A percentile compares a stretch with the other conserved stretches of the same genome.
Conservation (phyloP, 2,329 filamentous ascomycete species). For the Golovinomyces cichoracearum region DNA sequence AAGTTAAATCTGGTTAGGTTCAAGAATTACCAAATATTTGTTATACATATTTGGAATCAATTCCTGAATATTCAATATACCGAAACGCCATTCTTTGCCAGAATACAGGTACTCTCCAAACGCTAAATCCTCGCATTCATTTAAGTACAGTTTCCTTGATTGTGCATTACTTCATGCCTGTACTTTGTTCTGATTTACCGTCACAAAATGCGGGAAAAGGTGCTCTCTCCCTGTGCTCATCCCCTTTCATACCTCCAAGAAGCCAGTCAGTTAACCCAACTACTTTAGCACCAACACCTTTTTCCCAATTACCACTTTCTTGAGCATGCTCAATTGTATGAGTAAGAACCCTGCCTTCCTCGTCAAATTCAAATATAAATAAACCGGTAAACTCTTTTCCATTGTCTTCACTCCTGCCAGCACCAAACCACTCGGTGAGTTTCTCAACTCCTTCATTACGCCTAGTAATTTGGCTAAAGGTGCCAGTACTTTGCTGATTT, state of each 20-base stretch:
- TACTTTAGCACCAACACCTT: conserved; percentile 52
- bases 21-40: too few species aligned
- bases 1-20: too few species aligned
- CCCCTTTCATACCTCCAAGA: conserved; percentile 44
- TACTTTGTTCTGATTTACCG: not conserved
- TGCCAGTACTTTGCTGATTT: conserved; percentile 18
- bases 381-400: conserved; percentile 65
- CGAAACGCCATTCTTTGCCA: not conserved
- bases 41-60: too few species aligned
- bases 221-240: conserved; percentile 9
- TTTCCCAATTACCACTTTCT: conserved; percentile 59
- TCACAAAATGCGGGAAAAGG: conserved; percentile 14
- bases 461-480: conserved; percentile 19
- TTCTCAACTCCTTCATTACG: conserved; percentile 25
- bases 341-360: conserved; percentile 53
- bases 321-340: conserved; percentile 91
- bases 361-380: conserved; percentile 90
- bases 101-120: not conserved
- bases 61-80: too few species aligned
- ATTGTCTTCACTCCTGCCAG: conserved; percentile 25
- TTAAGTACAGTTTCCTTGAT: not conserved
- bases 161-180: not conserved
- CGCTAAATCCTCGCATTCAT: not conserved
- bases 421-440: conserved; percentile 22
- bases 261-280: conserved; percentile 90